A percentile compares a stretch with the other conserved stretches of the same genome.
Conservation (phyloP, 2,329 filamentous ascomycete species). For the Claviceps africana region DNA sequence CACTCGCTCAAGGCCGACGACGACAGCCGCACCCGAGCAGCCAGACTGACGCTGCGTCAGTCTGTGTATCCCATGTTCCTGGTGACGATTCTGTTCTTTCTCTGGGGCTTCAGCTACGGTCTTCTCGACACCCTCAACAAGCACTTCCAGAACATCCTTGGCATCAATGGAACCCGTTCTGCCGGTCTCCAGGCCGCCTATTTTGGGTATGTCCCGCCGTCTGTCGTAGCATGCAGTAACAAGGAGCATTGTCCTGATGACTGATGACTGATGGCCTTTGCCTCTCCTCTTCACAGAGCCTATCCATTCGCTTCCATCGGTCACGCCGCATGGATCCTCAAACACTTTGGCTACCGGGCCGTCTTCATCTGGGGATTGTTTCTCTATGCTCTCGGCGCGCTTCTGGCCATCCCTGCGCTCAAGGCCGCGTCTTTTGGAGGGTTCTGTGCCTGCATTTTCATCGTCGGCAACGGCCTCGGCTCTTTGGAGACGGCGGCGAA, state of each 20-base stretch:
- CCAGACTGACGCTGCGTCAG: constrained; percentile 48
- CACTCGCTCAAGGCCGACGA: constrained; percentile 32
- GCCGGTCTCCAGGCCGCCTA: constrained; percentile 36
- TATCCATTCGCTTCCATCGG: constrained; percentile 59
- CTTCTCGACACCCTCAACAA: constrained; percentile 34
- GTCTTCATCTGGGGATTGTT: constrained; percentile 56
- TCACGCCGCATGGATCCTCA: constrained; percentile 47
- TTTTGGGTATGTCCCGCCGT: constrained; percentile 32
- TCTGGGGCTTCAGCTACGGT: constrained; percentile 34
- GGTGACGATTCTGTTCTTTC: constrained; percentile 31
- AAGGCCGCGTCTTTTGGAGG: constrained; percentile 54
- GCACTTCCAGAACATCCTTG: constrained; percentile 33
- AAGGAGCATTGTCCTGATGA: neutral
- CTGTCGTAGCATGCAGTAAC: no score
- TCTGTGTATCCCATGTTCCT: constrained; percentile 53
- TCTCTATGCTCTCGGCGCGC: constrained; percentile 50
- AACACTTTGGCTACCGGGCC: constrained; percentile 49
- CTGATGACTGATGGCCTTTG: neutral
- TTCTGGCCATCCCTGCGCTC: constrained; percentile 42
- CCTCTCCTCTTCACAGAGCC: constrained; percentile 23
- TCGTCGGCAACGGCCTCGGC: constrained; percentile 59
- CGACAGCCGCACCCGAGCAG: constrained; percentile 25
- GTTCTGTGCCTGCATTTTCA: constrained; percentile 59
- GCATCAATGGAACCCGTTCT: constrained; percentile 29
- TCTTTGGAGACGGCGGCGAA: constrained; percentile 69